Evolutionary conservation across 352 stramenopile genomes (phyloP).

Genomic region (Globisporangium ultimum): DNA sequence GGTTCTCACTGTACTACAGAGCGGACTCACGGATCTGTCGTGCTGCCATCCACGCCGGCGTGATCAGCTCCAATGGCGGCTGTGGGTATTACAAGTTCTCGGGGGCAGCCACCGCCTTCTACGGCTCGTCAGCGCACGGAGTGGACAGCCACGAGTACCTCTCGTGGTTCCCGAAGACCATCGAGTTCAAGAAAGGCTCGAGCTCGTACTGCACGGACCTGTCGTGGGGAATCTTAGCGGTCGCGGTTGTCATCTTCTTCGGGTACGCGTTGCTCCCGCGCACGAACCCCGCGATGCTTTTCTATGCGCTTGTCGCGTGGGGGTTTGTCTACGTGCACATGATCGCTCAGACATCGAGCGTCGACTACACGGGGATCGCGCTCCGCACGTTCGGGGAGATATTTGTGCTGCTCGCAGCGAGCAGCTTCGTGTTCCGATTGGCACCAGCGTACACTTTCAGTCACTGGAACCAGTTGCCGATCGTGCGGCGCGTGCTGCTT

Average conservation of each 20-base stretch:
- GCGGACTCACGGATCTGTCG: conserved; percentile 78
- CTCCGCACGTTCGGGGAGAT: conserved; percentile 56
- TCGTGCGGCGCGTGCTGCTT: conserved; percentile 36
- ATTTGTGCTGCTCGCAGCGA: conserved; percentile 57
- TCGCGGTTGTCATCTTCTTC: conserved; percentile 28
- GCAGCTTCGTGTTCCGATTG: conserved; percentile 37
- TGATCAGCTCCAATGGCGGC: conserved; percentile 61
- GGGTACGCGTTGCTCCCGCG: conserved; percentile 54
- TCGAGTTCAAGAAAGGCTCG: conserved; percentile 58
- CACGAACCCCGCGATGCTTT: conserved; percentile 39
- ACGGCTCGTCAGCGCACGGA: conserved; percentile 39
- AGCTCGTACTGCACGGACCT: conserved; percentile 67
- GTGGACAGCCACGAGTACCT: conserved; percentile 45
- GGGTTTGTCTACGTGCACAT: conserved; percentile 75
- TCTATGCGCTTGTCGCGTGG: conserved; percentile 49
- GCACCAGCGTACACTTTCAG: conserved; percentile 43
- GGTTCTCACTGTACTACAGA: conserved; percentile 15
- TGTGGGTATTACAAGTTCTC: conserved; percentile 32
- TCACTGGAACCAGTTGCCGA: conserved; percentile 28
- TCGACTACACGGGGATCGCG: conserved; percentile 53
- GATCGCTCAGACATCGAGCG: conserved; percentile 50
- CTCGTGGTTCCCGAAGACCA: conserved; percentile 83
- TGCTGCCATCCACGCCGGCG: conserved; percentile 75
- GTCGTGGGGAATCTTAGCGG: conserved; percentile 62
- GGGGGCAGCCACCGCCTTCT: conserved; percentile 36